These are phyloP conservation scores for Eucalyptus albens DNA, from an alignment of 345 rosid genomes.

Conservation along the genomic window DNA sequence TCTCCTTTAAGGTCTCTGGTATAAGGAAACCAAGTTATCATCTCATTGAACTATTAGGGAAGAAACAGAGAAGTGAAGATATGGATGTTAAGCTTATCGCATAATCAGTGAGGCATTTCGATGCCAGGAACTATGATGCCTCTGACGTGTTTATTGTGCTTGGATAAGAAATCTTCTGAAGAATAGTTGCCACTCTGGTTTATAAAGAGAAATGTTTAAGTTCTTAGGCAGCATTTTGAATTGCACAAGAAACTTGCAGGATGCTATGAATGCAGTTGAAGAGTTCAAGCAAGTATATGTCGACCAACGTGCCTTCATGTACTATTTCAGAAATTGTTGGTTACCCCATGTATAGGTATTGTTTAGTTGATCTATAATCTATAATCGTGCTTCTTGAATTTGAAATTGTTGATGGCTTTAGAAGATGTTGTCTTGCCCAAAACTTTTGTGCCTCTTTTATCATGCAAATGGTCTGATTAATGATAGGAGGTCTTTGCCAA, in stretches of 20 bases:
- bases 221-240: conserved; percentile 1
- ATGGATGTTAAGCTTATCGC: no score
- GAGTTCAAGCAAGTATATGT: conserved; percentile 30
- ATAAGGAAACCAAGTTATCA: no score
- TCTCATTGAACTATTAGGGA: no score
- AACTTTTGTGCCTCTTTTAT: background rate
- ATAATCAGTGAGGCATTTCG: no score
- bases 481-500: conserved; percentile 18
- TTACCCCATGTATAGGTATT: background rate
- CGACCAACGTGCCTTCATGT: conserved; percentile 26
- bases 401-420: background rate
- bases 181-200: no score
- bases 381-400: background rate
- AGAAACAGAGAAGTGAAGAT: no score
- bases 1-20: no score
- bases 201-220: conserved; percentile 36
- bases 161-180: no score
- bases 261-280: background rate
- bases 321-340: background rate
- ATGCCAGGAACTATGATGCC: no score
- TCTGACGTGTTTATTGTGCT: fast-evolving
- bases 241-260: background rate
- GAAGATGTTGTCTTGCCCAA: background rate
- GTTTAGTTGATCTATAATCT: background rate
- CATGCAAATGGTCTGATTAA: conserved; percentile 17